Base-by-base conservation (phyloP, 805 yeast genomes). In the Myxozyma geophila region DNA sequence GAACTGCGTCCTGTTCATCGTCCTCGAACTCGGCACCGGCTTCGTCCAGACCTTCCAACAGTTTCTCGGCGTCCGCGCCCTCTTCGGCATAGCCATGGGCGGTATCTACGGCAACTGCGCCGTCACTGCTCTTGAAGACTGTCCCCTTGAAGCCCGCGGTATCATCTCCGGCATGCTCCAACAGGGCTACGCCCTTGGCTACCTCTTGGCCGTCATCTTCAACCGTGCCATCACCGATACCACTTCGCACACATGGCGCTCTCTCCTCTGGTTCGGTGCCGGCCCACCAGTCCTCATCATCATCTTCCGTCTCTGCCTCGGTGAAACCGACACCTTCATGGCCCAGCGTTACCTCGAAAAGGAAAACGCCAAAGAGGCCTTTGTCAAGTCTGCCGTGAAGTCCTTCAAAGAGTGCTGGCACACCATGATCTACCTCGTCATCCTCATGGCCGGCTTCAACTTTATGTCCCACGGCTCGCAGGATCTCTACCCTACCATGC, bases 111-210 rank as follows among this genome's bases (percentile, higher is more conserved):
- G 89, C 43, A 82, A 84, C 62, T 83, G 86, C 41, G 82, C 87
- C 33, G 87, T 88, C 9, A 84, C 87, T 6, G 86, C 91, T 7
- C 78, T 88, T 39, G 89, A 86, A 68, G 88, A 87, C 70, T 80
- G 85, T 55, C 90, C 90, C 0, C 73, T 73, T 1, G 77, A 75
- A 36, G 84, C 90, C 13, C 80, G 88, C 70, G 88, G 89, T 46
- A 75, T 86, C 51, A 73, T 88, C 35, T 83, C 87, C 17, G 92
- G 92, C 54, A 74, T 89, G 48, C 83, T 90, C 73, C 96, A 90
- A 75, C 88, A 89, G 74, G 96, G 96, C 65, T 90, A 87, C 68
- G 87, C 88, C 10, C 79, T 87, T 67, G 92, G 92, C 13, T 86
- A 85, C 70, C 80, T 87, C 58, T 77, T 87, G 33, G 89, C 85